Evolutionary conservation across 768 basidiomycete species (phyloP).

Genomic region (Boletales sp.): DNA sequence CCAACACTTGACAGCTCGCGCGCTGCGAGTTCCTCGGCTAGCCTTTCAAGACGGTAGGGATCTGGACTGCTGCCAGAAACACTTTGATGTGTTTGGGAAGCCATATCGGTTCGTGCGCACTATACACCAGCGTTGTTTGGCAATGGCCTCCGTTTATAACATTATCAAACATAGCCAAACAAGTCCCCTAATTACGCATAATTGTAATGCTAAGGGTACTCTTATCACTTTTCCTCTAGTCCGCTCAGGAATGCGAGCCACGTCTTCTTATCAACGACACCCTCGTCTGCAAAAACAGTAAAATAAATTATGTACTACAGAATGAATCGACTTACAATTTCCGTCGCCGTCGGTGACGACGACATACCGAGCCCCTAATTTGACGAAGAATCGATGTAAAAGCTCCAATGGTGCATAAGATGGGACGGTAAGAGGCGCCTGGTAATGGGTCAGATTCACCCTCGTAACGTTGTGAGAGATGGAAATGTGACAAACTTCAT

Average conservation of each 20-base stretch:
- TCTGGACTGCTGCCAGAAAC: conserved; percentile 32
- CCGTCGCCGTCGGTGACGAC: conserved; percentile 82
- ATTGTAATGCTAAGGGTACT: no score
- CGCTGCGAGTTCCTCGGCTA: conserved; percentile 66
- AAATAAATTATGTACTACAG: neutral
- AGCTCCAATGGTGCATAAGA: conserved; percentile 87
- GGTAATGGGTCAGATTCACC: conserved; percentile 1
- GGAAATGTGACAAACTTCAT: conserved; percentile 52
- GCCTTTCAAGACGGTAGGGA: conserved; percentile 64
- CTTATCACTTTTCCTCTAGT: conserved; percentile 54
- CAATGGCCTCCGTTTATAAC: conserved; percentile 24
- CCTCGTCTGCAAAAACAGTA: conserved; percentile 57
- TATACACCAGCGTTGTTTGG: conserved; percentile 13
- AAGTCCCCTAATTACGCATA: neutral
- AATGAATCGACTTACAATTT: conserved; percentile 51
- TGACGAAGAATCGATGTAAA: conserved; percentile 90
- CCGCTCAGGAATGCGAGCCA: conserved; percentile 87
- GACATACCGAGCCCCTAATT: conserved; percentile 89
- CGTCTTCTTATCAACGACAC: conserved; percentile 89
- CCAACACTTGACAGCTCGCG: conserved; percentile 41
- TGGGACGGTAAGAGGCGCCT: conserved; percentile 87
- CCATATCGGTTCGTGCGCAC: conserved; percentile 9
- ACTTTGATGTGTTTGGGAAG: conserved; percentile 13
- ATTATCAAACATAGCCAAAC: conserved; percentile 16
- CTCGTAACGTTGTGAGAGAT: neutral